phyloP scores from a whole-genome alignment of 768 basidiomycete genomes.

The Mycena galopus region DNA sequence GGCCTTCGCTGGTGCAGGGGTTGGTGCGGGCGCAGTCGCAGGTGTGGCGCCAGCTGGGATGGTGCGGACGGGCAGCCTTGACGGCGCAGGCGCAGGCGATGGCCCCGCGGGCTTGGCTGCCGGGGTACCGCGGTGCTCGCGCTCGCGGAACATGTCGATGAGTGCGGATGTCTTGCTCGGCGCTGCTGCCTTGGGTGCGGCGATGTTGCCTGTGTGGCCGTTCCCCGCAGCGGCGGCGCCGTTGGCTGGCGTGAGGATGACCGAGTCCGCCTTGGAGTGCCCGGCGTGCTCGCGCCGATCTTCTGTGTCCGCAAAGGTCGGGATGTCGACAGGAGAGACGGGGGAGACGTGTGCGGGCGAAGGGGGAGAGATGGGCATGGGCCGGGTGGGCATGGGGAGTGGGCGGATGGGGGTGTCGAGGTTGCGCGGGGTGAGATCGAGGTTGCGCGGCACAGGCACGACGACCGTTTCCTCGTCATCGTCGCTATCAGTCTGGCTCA shows the following conservation, averaged over 20 bases:
- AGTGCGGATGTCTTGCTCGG: conserved; percentile 80
- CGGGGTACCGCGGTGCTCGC: conserved; percentile 62
- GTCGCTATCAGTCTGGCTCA: conserved; percentile 52
- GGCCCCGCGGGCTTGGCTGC: conserved; percentile 44
- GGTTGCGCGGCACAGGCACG: conserved; percentile 19
- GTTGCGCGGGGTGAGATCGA: conserved; percentile 31
- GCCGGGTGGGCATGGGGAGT: conserved; percentile 29
- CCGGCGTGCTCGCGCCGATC: background rate
- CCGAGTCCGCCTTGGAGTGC: conserved; percentile 13
- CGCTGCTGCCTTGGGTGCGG: conserved; percentile 39
- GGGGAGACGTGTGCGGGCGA: conserved; percentile 1
- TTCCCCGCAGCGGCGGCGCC: conserved; percentile 24
- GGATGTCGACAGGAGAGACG: conserved; percentile 21
- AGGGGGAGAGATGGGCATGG: too few species aligned
- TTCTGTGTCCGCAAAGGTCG: conserved; percentile 13
- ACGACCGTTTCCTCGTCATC: conserved; percentile 32
- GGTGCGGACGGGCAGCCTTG: conserved; percentile 56
- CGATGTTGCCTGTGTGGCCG: conserved; percentile 33
- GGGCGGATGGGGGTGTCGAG: conserved; percentile 30
- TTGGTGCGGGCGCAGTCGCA: conserved; percentile 11
- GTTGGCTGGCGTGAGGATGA: conserved; percentile 18
- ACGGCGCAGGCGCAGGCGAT: conserved; percentile 44
- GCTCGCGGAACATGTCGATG: conserved; percentile 90
- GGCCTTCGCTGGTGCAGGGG: background rate
- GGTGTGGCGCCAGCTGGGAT: background rate